Evolutionary conservation across 768 basidiomycete genomes (phyloP).

Genomic region (Lentinula boryana): DNA sequence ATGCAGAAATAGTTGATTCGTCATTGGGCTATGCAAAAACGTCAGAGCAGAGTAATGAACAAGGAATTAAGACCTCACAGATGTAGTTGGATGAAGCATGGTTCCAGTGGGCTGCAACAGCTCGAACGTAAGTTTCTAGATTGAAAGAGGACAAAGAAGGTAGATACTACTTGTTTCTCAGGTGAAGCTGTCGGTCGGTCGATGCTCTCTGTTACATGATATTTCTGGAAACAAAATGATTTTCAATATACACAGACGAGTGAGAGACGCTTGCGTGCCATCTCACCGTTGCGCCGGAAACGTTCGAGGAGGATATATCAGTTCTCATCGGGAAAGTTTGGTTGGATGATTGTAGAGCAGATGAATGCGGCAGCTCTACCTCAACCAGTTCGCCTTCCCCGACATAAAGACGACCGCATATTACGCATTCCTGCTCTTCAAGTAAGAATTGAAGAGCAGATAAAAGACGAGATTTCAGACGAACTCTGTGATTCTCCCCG

Average conservation of each 20-base stretch:
- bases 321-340: not conserved
- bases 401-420: conserved; percentile 60
- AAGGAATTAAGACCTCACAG: not conserved
- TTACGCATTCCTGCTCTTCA: conserved; percentile 65
- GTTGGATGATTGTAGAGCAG: conserved; percentile 8
- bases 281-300: not conserved
- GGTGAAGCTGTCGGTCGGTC: not conserved
- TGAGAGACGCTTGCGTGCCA: not conserved
- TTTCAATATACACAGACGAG: not conserved
- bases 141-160: not conserved
- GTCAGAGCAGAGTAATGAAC: not conserved
- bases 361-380: conserved; percentile 41
- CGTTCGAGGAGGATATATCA: not conserved
- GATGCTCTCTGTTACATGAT: not conserved
- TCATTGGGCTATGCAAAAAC: not conserved
- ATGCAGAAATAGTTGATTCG: conserved; percentile 6
- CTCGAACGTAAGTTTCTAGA: not conserved
- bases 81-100: not conserved
- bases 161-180: not conserved
- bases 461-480: not conserved
- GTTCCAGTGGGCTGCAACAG: not conserved
- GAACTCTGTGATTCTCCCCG: conserved; percentile 63
- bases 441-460: conserved; percentile 1
- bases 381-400: conserved; percentile 41
- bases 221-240: not conserved